phyloP scores from a whole-genome alignment of 1,139 yeast species.

The Protomyces lactucae-debilis region DNA sequence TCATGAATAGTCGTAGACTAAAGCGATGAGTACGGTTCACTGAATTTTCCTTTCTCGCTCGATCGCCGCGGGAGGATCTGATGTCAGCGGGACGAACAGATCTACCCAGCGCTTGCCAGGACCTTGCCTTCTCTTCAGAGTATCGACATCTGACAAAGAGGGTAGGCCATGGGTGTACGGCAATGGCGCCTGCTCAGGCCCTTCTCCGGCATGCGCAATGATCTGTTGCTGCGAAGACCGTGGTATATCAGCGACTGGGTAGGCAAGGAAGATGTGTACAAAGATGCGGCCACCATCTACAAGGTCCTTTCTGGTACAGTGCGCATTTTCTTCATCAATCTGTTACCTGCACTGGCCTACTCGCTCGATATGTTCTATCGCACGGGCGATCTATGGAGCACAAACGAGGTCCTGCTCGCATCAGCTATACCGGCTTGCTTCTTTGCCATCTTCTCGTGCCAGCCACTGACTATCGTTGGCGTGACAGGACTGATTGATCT shows the following conservation, averaged over 20 bases:
- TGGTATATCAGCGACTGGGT: constrained; percentile 67
- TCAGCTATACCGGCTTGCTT: constrained; percentile 85
- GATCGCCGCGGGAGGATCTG: no score
- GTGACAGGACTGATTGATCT: constrained; percentile 88
- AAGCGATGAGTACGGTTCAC: no score
- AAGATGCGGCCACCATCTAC: constrained; percentile 76
- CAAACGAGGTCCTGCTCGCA: constrained; percentile 78
- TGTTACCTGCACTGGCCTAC: constrained; percentile 91
- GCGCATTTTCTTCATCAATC: constrained; percentile 25
- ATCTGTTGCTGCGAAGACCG: constrained; percentile 56
- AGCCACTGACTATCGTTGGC: constrained; percentile 93
- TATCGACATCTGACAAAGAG: no score
- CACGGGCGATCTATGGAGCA: constrained; percentile 80
- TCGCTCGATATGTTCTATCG: constrained; percentile 94
- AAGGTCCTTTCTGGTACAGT: constrained; percentile 53
- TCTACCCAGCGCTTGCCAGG: no score
- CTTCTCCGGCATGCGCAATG: constrained; percentile 51
- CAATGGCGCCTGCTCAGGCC: constrained; percentile 19
- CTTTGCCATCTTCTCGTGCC: constrained; percentile 81
- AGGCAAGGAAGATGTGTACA: constrained; percentile 81
- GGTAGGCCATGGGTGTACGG: neutral
- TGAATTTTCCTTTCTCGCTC: no score
- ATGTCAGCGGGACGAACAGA: no score
- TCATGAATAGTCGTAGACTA: no score
- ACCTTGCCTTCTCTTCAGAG: no score